A percentile compares a stretch with the other conserved stretches of the same genome.
Conservation (phyloP, 1,284 basidiomycete genomes). For the Moniliophthora roreri region DNA sequence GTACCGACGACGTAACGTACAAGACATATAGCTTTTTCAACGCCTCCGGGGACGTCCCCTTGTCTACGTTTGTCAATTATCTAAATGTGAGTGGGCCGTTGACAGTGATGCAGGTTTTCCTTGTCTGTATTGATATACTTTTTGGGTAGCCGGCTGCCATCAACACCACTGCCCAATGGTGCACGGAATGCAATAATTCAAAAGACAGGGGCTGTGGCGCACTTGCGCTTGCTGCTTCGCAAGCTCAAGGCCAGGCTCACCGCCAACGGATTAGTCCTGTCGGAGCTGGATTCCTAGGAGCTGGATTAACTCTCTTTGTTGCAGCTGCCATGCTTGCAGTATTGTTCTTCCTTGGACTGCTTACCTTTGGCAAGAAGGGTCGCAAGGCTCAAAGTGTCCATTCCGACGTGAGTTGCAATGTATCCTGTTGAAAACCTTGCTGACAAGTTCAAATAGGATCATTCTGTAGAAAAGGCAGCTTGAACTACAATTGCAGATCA, state of each 20-base stretch:
- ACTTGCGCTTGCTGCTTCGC: slow-evolving; percentile 37
- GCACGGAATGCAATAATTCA: slow-evolving; percentile 53
- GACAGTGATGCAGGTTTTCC: neutral
- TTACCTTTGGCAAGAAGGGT: slow-evolving; percentile 34
- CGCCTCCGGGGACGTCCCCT: slow-evolving; percentile 53
- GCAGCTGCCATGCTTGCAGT: slow-evolving; percentile 37
- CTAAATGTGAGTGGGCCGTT: slow-evolving; percentile 40
- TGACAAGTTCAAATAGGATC: neutral
- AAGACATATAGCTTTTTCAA: slow-evolving; percentile 64
- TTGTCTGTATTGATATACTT: neutral
- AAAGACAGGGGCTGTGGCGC: slow-evolving; percentile 56
- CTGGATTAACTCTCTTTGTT: slow-evolving; percentile 53
- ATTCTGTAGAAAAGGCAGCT: neutral
- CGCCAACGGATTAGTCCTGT: slow-evolving; percentile 49
- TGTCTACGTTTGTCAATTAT: slow-evolving; percentile 53
- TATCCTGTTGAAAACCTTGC: slow-evolving; percentile 37
- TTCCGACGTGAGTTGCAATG: slow-evolving; percentile 1
- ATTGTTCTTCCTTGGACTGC: slow-evolving; percentile 44
- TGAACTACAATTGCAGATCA: neutral
- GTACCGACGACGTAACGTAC: slow-evolving; percentile 53
- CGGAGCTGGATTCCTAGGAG: slow-evolving; percentile 67
- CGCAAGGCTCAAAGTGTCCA: neutral
- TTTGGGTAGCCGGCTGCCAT: slow-evolving; percentile 22
- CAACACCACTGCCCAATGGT: slow-evolving; percentile 60
- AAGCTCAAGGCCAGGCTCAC: slow-evolving; percentile 28